Conservation (phyloP, 768 basidiomycete genomes). For the Phanerochaete carnosa region DNA sequence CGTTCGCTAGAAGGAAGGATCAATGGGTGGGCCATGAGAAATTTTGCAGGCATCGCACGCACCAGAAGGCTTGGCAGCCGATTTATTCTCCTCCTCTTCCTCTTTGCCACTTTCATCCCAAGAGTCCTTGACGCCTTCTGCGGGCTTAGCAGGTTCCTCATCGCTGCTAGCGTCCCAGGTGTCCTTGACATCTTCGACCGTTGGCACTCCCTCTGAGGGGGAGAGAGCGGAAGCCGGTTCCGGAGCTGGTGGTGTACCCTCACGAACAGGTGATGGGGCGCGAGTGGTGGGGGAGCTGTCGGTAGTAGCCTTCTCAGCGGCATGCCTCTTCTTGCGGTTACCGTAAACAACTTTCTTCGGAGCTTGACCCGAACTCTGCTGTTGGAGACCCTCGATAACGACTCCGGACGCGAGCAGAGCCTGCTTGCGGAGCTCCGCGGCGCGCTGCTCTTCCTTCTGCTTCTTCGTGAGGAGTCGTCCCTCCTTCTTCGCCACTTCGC, state of each 20-base stretch:
- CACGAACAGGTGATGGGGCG: constrained; percentile 22
- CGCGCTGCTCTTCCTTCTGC: constrained; percentile 90
- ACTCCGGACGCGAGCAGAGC: constrained; percentile 88
- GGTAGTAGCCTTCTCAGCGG: background rate
- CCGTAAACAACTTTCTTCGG: constrained; percentile 81
- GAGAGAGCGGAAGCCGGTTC: constrained; percentile 23
- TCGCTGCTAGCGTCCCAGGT: constrained; percentile 52
- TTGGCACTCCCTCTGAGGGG: constrained; percentile 25
- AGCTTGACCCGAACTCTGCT: constrained; percentile 37
- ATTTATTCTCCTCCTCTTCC: constrained; percentile 42
- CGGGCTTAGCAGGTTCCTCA: constrained; percentile 33
- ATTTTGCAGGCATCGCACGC: background rate
- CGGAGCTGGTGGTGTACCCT: constrained; percentile 28
- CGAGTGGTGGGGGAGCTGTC: constrained; percentile 23
- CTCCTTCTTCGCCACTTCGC: constrained; percentile 89
- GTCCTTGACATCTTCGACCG: constrained; percentile 34
- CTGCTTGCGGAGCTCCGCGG: constrained; percentile 86
- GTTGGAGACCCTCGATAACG: constrained; percentile 83
- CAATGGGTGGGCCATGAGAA: background rate
- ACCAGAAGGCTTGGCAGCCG: constrained; percentile 12
- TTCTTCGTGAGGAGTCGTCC: constrained; percentile 95
- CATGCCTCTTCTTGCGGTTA: constrained; percentile 72
- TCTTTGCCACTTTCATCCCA: constrained; percentile 65
- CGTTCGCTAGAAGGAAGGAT: constrained; percentile 1
- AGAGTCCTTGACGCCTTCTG: constrained; percentile 29